These are phyloP conservation scores for Leishmania amazonensis DNA, from an alignment of 208 protist species.

Conservation along the genomic window DNA sequence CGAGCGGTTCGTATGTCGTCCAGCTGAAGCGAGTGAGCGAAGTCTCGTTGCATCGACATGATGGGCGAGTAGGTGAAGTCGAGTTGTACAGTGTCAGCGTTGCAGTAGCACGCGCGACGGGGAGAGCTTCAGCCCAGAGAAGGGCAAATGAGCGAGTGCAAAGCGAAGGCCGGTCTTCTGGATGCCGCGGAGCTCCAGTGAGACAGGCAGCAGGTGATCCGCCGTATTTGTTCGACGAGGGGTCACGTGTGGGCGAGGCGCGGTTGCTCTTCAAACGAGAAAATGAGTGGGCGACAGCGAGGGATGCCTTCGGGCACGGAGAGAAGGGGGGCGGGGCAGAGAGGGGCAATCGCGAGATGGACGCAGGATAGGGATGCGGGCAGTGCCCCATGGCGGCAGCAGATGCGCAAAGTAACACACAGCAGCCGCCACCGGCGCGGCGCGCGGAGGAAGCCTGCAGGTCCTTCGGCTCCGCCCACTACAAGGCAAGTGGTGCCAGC, in stretches of 20 bases:
- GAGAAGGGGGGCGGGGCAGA: background rate
- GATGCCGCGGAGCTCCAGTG: background rate
- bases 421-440: background rate
- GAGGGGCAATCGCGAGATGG: background rate
- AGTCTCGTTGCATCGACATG: slow-evolving; percentile 48
- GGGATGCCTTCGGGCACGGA: background rate
- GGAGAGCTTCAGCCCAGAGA: background rate
- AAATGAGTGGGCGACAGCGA: background rate
- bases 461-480: background rate
- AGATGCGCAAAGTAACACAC: background rate
- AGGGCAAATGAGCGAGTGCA: too few species aligned
- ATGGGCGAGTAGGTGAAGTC: background rate
- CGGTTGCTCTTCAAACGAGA: background rate
- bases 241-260: background rate
- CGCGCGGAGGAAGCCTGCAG: background rate
- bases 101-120: background rate
- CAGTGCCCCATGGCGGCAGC: background rate
- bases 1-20: slow-evolving; percentile 33
- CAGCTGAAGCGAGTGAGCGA: slow-evolving; percentile 33
- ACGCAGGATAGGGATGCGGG: background rate
- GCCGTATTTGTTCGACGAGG: background rate
- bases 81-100: background rate
- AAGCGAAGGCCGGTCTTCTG: background rate
- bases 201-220: background rate
- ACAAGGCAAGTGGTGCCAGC: background rate